Evolutionary conservation across 495 filamentous ascomycete species (phyloP).

Genomic region (Trypethelium eluteriae): DNA sequence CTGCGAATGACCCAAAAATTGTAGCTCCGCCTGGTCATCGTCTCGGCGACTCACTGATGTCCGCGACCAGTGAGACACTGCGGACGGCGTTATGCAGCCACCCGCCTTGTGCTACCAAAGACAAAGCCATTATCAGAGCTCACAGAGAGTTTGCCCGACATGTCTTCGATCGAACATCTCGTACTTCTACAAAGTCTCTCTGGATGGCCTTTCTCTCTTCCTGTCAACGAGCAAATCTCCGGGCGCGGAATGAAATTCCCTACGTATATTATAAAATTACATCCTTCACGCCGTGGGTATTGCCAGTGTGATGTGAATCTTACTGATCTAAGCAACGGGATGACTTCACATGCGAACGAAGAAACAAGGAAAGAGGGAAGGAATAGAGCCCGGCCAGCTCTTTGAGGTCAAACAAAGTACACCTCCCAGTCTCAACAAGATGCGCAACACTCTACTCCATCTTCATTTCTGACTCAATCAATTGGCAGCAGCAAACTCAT

Average conservation of each 20-base stretch:
- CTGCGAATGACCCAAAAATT: too few relatives aligned
- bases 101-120: not conserved
- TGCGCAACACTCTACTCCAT: not conserved
- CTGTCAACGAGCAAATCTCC: not conserved
- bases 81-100: not conserved
- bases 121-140: conserved; percentile 1
- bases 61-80: not conserved
- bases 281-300: conserved; percentile 4
- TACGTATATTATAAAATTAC: not conserved
- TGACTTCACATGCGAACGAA: not conserved
- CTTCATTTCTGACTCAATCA: not conserved
- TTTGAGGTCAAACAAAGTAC: not conserved
- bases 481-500: not conserved
- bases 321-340: not conserved
- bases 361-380: not conserved
- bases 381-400: not conserved
- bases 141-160: not conserved
- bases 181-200: not conserved
- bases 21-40: too few relatives aligned
- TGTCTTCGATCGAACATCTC: not conserved
- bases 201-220: not conserved
- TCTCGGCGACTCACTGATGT: too few relatives aligned
- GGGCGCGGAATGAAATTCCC: not conserved
- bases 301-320: conserved; percentile 5
- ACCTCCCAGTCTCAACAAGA: not conserved